Evolutionary conservation across 2,329 filamentous ascomycete species (phyloP).

Genomic region (Coniella vitis): DNA sequence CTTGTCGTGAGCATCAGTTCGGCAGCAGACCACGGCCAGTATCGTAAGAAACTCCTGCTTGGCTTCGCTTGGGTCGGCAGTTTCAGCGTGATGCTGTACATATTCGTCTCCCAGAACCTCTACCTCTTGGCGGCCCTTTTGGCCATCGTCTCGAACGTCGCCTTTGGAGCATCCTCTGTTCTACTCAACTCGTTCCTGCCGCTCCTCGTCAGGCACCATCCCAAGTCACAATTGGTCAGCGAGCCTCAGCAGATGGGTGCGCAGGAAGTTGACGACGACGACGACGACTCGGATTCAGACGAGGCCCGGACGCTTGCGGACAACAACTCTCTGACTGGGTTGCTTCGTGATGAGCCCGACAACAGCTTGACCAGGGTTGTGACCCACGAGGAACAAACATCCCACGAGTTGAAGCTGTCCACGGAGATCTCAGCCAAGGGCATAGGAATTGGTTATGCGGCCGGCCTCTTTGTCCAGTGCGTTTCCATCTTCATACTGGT

Average conservation of each 20-base stretch:
- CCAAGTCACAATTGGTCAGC: constrained; percentile 33
- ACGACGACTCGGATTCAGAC: constrained; percentile 28
- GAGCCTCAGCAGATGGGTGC: constrained; percentile 26
- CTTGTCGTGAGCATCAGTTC: constrained; percentile 95
- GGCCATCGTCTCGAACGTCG: constrained; percentile 86
- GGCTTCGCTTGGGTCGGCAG: constrained; percentile 80
- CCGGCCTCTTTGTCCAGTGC: constrained; percentile 78
- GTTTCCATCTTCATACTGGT: constrained; percentile 72
- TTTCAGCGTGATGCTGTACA: constrained; percentile 78
- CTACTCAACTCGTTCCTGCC: constrained; percentile 93
- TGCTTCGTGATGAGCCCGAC: constrained; percentile 33
- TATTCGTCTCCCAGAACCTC: constrained; percentile 65
- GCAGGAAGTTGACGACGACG: constrained; percentile 22
- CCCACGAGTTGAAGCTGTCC: constrained; percentile 68
- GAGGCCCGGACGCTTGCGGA: constrained; percentile 27
- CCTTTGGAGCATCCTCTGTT: constrained; percentile 91
- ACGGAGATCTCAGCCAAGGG: constrained; percentile 88
- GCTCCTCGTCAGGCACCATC: constrained; percentile 81
- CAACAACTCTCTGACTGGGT: constrained; percentile 35
- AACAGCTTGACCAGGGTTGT: constrained; percentile 30
- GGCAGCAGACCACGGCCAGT: constrained; percentile 87
- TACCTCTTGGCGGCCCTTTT: constrained; percentile 78
- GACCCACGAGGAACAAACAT: constrained; percentile 46
- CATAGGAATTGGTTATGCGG: constrained; percentile 88
- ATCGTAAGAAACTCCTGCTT: constrained; percentile 81